Conservation (phyloP, 371 early-diverging fungal species). For the Rhizopus sp. region DNA sequence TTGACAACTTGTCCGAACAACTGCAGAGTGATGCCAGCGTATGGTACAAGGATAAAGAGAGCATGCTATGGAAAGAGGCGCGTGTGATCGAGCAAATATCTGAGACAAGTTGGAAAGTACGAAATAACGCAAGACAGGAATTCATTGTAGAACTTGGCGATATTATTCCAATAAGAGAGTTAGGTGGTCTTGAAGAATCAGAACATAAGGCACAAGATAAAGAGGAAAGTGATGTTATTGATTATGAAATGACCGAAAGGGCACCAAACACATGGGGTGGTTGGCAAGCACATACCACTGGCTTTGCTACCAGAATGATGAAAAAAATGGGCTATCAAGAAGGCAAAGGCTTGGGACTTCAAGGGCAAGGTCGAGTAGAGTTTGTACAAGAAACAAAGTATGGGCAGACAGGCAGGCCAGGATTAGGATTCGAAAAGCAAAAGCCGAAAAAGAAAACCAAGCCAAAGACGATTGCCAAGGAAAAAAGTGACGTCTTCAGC, state of each 20-base stretch:
- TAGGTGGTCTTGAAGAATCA: constrained; percentile 2
- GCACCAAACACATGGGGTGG: constrained; percentile 13
- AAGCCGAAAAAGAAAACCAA: constrained; percentile 9
- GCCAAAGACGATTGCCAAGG: neutral
- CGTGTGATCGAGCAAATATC: constrained; percentile 9
- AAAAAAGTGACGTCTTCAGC: constrained; percentile 16
- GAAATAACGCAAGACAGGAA: neutral
- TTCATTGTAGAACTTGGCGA: constrained; percentile 18
- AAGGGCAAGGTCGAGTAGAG: constrained; percentile 31
- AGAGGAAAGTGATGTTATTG: constrained; percentile 3
- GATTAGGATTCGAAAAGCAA: constrained; percentile 9
- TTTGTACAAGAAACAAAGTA: constrained; percentile 18
- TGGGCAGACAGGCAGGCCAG: constrained; percentile 8
- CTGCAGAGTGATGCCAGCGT: constrained; percentile 16
- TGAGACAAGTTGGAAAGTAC: constrained; percentile 19
- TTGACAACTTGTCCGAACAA: neutral
- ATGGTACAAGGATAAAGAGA: constrained; percentile 18
- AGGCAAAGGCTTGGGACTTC: constrained; percentile 34
- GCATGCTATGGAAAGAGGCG: constrained; percentile 16
- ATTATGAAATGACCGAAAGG: constrained; percentile 5
- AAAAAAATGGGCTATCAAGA: constrained; percentile 41
- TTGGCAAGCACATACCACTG: constrained; percentile 38
- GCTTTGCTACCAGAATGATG: constrained; percentile 41
- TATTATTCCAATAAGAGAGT: constrained; percentile 18
- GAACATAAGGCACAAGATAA: constrained; percentile 2